phyloP scores from a whole-genome alignment of 805 yeast species.

The Kodamaea nitidulidarum region DNA sequence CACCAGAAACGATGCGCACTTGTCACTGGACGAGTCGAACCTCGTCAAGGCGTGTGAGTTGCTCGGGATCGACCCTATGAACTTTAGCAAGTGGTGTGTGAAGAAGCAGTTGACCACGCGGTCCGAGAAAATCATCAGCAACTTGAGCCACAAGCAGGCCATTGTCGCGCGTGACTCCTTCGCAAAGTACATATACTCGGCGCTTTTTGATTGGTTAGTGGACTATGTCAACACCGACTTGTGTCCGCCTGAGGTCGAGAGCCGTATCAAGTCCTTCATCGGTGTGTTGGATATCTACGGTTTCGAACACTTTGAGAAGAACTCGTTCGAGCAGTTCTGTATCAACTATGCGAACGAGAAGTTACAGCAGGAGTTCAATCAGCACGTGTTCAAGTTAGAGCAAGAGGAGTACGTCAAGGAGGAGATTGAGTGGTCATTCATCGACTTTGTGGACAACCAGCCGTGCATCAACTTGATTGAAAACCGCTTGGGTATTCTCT shows the following conservation, averaged over 20 bases:
- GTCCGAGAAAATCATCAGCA: conserved; percentile 84
- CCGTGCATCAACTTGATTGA: conserved; percentile 94
- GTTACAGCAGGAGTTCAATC: conserved; percentile 94
- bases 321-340: conserved; percentile 96
- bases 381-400: conserved; percentile 93
- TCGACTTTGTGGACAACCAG: conserved; percentile 93
- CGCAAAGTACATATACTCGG: conserved; percentile 88
- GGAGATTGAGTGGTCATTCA: conserved; percentile 93
- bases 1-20: conserved; percentile 75
- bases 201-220: conserved; percentile 94
- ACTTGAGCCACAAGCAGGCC: conserved; percentile 79
- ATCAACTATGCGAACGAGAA: conserved; percentile 96
- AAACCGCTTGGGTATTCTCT: conserved; percentile 78
- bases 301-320: conserved; percentile 90
- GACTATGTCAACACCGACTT: conserved; percentile 76
- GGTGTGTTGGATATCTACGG: conserved; percentile 98
- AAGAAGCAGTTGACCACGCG: conserved; percentile 92
- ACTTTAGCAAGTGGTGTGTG: conserved; percentile 84
- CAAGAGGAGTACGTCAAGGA: conserved; percentile 93
- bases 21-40: conserved; percentile 83
- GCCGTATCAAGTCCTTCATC: conserved; percentile 65
- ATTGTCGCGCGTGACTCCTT: conserved; percentile 94
- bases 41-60: conserved; percentile 78
- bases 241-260: conserved; percentile 66
- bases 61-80: conserved; percentile 69